phyloP scores from a whole-genome alignment of 495 filamentous ascomycete species.

The Lichenothelia convexa region DNA sequence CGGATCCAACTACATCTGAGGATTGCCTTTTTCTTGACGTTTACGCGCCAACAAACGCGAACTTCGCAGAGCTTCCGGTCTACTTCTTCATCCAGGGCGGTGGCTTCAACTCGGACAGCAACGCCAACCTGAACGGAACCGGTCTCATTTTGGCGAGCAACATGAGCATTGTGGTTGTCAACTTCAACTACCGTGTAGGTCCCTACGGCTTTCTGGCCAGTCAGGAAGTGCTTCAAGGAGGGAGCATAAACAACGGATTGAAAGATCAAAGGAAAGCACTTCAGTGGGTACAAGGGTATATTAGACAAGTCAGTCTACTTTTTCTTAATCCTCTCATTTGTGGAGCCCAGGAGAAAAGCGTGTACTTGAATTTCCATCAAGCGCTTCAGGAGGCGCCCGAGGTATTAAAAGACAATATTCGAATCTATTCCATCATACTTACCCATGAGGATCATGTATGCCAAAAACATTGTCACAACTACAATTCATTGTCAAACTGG shows the following conservation, averaged over 20 bases:
- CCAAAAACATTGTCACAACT: too few relatives aligned
- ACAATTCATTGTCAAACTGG: too few relatives aligned
- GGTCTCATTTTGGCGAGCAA: conserved; percentile 40
- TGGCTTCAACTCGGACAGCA: conserved; percentile 44
- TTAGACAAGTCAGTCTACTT: conserved; percentile 2
- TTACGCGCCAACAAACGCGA: conserved; percentile 43
- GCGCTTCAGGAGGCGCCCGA: too few relatives aligned
- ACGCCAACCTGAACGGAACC: conserved; percentile 47
- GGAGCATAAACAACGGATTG: conserved; percentile 50
- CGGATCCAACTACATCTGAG: conserved; percentile 21
- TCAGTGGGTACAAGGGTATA: conserved; percentile 37
- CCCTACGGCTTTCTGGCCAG: conserved; percentile 56
- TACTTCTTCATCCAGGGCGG: conserved; percentile 66
- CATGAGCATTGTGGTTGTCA: conserved; percentile 47
- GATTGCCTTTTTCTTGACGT: conserved; percentile 64
- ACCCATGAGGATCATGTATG: too few relatives aligned
- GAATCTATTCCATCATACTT: too few relatives aligned
- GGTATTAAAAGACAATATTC: too few relatives aligned
- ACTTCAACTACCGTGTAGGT: conserved; percentile 56
- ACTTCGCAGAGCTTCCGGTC: conserved; percentile 34
- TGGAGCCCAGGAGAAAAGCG: too few relatives aligned
- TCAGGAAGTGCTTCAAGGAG: conserved; percentile 31
- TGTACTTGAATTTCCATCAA: too few relatives aligned
- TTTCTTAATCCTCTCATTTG: too few relatives aligned
- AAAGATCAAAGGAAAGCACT: conserved; percentile 50